Evolutionary conservation across 768 basidiomycete genomes (phyloP).

Genomic region (Lactarius tabidus): DNA sequence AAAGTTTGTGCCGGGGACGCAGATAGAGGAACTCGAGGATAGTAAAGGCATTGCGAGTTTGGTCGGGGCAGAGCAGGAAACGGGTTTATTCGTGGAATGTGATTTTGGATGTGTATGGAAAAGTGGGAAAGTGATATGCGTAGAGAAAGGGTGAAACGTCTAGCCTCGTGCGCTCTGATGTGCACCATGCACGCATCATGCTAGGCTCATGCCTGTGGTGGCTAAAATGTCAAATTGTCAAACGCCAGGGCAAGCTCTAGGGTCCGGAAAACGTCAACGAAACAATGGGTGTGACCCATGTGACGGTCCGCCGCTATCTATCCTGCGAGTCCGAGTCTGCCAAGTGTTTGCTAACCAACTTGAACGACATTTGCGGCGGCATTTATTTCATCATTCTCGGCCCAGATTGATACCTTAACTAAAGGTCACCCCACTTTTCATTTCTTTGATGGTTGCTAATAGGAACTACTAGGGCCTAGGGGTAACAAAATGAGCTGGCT

Average conservation of each 20-base stretch:
- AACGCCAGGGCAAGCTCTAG: too few relatives aligned
- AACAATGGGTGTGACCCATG: too few relatives aligned
- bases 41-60: too few relatives aligned
- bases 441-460: background rate
- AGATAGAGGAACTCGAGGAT: background rate
- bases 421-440: background rate
- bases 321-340: too few relatives aligned
- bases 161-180: too few relatives aligned
- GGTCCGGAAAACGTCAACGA: too few relatives aligned
- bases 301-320: too few relatives aligned
- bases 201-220: too few relatives aligned
- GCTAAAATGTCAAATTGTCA: too few relatives aligned
- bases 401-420: background rate
- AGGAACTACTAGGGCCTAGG: background rate
- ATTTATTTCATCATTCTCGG: background rate
- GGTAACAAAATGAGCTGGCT: background rate
- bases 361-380: background rate
- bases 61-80: background rate
- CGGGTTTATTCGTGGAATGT: background rate
- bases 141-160: too few relatives aligned
- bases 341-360: too few relatives aligned
- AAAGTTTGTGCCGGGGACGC: background rate
- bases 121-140: background rate
- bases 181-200: too few relatives aligned
- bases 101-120: background rate